These are phyloP conservation scores for Moricandia arvensis DNA, from an alignment of 345 rosid species.

Conservation along the genomic window DNA sequence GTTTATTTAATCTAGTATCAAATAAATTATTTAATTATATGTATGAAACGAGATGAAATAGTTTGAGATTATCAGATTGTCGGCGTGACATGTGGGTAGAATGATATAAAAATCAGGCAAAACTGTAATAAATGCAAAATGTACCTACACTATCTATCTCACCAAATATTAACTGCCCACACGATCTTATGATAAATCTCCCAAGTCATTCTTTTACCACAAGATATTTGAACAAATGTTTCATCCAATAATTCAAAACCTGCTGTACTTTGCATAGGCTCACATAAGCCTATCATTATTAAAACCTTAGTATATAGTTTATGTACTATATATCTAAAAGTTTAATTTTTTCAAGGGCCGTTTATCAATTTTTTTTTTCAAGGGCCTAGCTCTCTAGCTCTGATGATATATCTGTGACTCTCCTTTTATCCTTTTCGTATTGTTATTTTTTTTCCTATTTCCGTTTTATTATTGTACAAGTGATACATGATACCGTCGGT, in stretches of 20 bases:
- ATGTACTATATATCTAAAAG: not conserved
- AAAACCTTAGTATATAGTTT: slow-evolving; percentile 18
- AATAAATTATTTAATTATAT: not conserved
- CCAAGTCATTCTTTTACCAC: slow-evolving; percentile 39
- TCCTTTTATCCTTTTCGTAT: slow-evolving; percentile 1
- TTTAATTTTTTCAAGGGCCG: not conserved
- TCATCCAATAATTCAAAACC: slow-evolving; percentile 40
- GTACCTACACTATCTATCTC: slow-evolving; percentile 33
- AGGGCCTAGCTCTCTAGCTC: slow-evolving; percentile 30
- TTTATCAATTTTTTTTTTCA: slow-evolving; percentile 6
- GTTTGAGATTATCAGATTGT: slow-evolving; percentile 21
- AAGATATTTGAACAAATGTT: not conserved
- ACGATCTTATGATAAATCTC: slow-evolving; percentile 40
- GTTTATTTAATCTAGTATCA: not conserved
- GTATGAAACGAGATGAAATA: not conserved
- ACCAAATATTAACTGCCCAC: slow-evolving; percentile 35
- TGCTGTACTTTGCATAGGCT: slow-evolving; percentile 38
- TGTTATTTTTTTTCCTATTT: slow-evolving; percentile 23
- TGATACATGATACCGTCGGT: slow-evolving; percentile 26
- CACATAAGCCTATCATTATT: slow-evolving; percentile 38
- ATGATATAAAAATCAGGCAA: slow-evolving; percentile 28
- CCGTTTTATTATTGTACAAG: slow-evolving; percentile 33
- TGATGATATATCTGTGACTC: slow-evolving; percentile 28
- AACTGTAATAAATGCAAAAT: slow-evolving; percentile 23
- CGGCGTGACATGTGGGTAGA: slow-evolving; percentile 37